These are phyloP conservation scores for Buddleja alternifolia DNA, from an alignment of 257 asterid species.

Conservation along the genomic window DNA sequence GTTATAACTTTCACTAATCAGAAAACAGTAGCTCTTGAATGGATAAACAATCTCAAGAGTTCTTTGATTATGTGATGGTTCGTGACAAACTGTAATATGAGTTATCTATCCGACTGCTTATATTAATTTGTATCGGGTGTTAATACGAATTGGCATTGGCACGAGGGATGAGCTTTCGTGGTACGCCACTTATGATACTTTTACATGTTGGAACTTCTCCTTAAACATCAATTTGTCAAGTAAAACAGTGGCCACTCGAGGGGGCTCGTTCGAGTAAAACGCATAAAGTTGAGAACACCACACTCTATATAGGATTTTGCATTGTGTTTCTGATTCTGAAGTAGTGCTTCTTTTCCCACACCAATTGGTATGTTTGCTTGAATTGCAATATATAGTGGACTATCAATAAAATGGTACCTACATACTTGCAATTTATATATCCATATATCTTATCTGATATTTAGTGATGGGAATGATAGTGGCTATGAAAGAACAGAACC, in stretches of 20 bases:
- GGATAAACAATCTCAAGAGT: not conserved
- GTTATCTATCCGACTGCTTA: not conserved
- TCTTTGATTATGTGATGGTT: too few species aligned
- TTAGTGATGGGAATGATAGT: slow-evolving; percentile 19
- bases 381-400: not conserved
- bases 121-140: not conserved
- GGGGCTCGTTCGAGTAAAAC: not conserved
- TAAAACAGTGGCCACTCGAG: not conserved
- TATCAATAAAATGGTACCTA: slow-evolving; percentile 6
- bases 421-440: not conserved
- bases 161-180: not conserved
- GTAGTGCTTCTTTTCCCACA: slow-evolving; percentile 13
- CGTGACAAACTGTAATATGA: not conserved
- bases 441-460: not conserved
- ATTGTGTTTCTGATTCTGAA: not conserved
- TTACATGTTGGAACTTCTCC: not conserved
- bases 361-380: slow-evolving; percentile 18
- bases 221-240: not conserved
- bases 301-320: slow-evolving; percentile 7
- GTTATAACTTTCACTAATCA: not conserved
- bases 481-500: slow-evolving; percentile 25
- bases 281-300: slow-evolving; percentile 23
- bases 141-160: not conserved
- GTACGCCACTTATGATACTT: not conserved
- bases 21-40: not conserved